Evolutionary conservation across 176 grass and related monocot genomes (phyloP), one percentile per base, ranked within the genome.

Genomic region (Oryza longistaminata): DNA sequence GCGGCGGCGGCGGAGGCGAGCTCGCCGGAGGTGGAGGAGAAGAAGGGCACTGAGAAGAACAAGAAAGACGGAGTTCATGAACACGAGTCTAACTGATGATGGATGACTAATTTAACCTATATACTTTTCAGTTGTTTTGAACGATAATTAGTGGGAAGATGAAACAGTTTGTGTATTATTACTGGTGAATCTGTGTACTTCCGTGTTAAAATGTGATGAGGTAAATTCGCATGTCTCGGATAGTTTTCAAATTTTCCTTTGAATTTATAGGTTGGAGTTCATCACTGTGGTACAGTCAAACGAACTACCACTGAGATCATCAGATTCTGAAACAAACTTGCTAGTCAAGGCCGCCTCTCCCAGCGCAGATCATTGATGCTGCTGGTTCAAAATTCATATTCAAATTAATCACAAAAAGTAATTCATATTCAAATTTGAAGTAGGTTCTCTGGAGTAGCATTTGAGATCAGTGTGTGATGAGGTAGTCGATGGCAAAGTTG

Each of bases 1-100:
- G 75, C 29, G 29, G 29, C 29, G 2, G 29, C 2, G 29, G 29
- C 29, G 2, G 29, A 31, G 29, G 29, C 2, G 21, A 24, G 3
- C 9, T 17, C 31, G 13, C 14, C 22, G 52, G 31, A 1, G 17
- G 1, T 5, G 35, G 39, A 71, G 39, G 70, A 58, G 17, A 29
- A 44, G 55, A 64, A 61, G 55, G 19, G n/a, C 0, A 35, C 19
- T 24, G 7, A 17, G 34, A 82, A 82, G 73, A 65, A 25, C 3
- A 88, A 83, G 52, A 77, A 71, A 77, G 50, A 77, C 0, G 81
- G 3, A 19, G 60, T 26, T 78, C 66, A 73, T 16, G 4, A 45
- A 22, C 55, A 61, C 22, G 74, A 79, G 34, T 14, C 24, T 16
- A 64, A 64, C 6, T 42, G 75, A 77, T 42, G 75, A 77, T 77